These are phyloP conservation scores for Spiraea crenata DNA, from an alignment of 331 rosid species.

Conservation along the genomic window DNA sequence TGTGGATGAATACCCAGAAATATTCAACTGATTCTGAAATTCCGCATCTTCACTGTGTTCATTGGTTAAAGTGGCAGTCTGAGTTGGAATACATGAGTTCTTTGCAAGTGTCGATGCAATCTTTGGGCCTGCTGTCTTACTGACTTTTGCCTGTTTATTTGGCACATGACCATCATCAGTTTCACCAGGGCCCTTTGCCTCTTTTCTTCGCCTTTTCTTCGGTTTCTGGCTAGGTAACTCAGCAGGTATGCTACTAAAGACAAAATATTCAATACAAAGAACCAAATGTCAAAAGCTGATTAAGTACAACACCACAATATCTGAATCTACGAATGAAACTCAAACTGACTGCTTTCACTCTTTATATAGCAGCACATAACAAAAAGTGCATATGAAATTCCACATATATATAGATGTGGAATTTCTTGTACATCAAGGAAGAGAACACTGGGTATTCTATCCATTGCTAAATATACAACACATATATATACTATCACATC, in stretches of 20 bases:
- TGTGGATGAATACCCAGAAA: slow-evolving; percentile 45
- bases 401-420: background rate
- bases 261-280: slow-evolving; percentile 17
- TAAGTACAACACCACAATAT: background rate
- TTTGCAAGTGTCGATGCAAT: slow-evolving; percentile 46
- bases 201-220: slow-evolving; percentile 94
- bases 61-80: slow-evolving; percentile 42
- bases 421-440: background rate
- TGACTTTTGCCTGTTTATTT: slow-evolving; percentile 58
- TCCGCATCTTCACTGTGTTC: slow-evolving; percentile 50
- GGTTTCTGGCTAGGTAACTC: slow-evolving; percentile 80
- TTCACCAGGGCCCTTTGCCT: slow-evolving; percentile 61
- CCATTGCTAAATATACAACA: background rate
- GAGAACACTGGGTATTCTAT: background rate
- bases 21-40: slow-evolving; percentile 47
- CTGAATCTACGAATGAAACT: background rate
- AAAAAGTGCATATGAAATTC: background rate
- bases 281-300: slow-evolving; percentile 15
- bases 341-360: background rate
- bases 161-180: slow-evolving; percentile 47
- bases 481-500: background rate
- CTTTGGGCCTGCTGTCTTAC: slow-evolving; percentile 62
- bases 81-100: slow-evolving; percentile 48
- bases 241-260: slow-evolving; percentile 52
- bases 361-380: background rate